Conservation (phyloP, 139 green algal species). For the Chlamydomonas sp. region DNA sequence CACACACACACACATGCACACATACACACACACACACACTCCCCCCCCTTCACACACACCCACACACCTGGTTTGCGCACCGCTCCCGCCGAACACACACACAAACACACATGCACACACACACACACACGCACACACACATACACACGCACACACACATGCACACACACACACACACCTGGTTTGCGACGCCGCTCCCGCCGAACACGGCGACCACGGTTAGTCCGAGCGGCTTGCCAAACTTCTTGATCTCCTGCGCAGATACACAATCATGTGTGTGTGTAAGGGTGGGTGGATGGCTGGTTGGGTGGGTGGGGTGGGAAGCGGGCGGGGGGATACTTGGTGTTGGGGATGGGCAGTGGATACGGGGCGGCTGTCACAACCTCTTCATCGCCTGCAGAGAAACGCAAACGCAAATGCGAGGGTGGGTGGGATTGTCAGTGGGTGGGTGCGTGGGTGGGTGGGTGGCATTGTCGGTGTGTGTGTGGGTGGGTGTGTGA, state of each 20-base stretch:
- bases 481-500: too few relatives aligned
- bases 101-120: too few relatives aligned
- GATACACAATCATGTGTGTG: too few relatives aligned
- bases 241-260: slow-evolving; percentile 62
- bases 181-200: slow-evolving; percentile 55
- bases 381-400: neutral
- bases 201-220: slow-evolving; percentile 77
- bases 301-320: neutral
- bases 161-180: too few relatives aligned
- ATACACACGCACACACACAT: neutral
- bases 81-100: too few relatives aligned
- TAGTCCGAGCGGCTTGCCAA: slow-evolving; percentile 63
- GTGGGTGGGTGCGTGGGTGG: neutral
- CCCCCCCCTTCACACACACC: too few relatives aligned
- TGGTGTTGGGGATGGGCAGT: neutral
- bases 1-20: too few relatives aligned
- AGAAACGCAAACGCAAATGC: neutral
- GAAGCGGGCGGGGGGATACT: neutral
- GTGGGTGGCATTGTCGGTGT: too few relatives aligned
- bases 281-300: too few relatives aligned
- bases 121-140: too few relatives aligned
- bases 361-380: neutral
- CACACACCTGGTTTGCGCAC: too few relatives aligned
- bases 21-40: too few relatives aligned
- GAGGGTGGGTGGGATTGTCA: neutral